These are phyloP conservation scores for Fusarium abutilonis DNA, from an alignment of 2,329 filamentous ascomycete species.

Conservation along the genomic window DNA sequence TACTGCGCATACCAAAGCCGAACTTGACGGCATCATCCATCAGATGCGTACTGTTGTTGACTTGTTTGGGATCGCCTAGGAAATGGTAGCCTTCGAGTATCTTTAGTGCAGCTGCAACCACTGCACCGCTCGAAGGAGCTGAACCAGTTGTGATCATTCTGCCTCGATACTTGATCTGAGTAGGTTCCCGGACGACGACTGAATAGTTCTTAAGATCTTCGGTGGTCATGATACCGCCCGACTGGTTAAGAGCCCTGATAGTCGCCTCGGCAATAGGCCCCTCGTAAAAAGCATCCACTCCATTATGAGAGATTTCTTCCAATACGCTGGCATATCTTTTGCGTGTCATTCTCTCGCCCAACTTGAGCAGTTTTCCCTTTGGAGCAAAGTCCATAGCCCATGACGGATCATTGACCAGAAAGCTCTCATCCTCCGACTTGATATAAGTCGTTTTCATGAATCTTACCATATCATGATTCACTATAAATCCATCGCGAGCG, in stretches of 20 bases:
- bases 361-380: constrained; percentile 69
- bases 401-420: constrained; percentile 73
- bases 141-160: constrained; percentile 73
- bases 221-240: constrained; percentile 80
- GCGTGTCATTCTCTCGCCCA: constrained; percentile 79
- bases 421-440: constrained; percentile 58
- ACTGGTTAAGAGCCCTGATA: constrained; percentile 69
- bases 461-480: constrained; percentile 75
- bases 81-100: constrained; percentile 75
- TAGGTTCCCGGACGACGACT: constrained; percentile 68
- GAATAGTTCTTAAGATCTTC: constrained; percentile 78
- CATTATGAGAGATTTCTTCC: constrained; percentile 72
- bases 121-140: constrained; percentile 78
- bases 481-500: constrained; percentile 76
- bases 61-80: constrained; percentile 65
- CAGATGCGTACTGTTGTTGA: constrained; percentile 75
- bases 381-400: constrained; percentile 91
- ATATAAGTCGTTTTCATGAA: constrained; percentile 68
- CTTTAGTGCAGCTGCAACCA: constrained; percentile 78
- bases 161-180: constrained; percentile 72
- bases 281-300: constrained; percentile 74
- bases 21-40: constrained; percentile 87
- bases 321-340: constrained; percentile 79
- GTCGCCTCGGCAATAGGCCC: constrained; percentile 76
- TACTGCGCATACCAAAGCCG: constrained; percentile 77